Conservation (phyloP, 805 yeast genomes). For the Wickerhamomyces chaumierensis region DNA sequence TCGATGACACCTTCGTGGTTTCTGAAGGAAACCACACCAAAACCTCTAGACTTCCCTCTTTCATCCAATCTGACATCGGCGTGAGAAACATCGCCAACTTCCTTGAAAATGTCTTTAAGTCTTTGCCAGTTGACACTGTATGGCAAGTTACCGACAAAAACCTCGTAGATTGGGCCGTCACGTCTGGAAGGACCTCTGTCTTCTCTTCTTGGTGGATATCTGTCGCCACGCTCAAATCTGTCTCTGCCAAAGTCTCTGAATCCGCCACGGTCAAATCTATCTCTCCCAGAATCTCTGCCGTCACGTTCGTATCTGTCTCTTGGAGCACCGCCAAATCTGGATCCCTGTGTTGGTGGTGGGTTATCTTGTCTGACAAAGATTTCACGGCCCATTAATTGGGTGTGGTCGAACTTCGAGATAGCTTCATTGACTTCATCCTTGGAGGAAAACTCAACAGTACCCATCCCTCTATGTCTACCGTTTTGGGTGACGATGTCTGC, state of each 20-base stretch:
- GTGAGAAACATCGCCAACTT: conserved; percentile 65
- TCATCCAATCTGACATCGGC: conserved; percentile 66
- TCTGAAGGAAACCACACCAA: conserved; percentile 68
- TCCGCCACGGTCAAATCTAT: conserved; percentile 13
- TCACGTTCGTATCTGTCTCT: conserved; percentile 9
- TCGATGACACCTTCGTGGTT: conserved; percentile 54
- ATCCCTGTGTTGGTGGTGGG: conserved; percentile 52
- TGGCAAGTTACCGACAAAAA: conserved; percentile 77
- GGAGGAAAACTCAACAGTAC: conserved; percentile 72
- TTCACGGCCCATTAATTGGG: conserved; percentile 57
- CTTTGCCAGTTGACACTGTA: conserved; percentile 76
- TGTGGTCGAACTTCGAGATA: conserved; percentile 56
- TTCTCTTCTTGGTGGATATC: conserved; percentile 12
- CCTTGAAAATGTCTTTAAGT: conserved; percentile 72
- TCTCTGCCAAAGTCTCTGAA: conserved; percentile 1
- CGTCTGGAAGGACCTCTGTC: conserved; percentile 2
- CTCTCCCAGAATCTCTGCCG: conserved; percentile 8
- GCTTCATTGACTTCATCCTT: conserved; percentile 62
- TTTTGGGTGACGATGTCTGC: conserved; percentile 75
- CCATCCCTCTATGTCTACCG: conserved; percentile 84
- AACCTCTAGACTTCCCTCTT: conserved; percentile 74
- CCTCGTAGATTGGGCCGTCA: conserved; percentile 29
- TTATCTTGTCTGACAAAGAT: conserved; percentile 86
- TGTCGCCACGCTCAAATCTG: conserved; percentile 11
- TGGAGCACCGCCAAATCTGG: conserved; percentile 5